phyloP scores from a whole-genome alignment of 2,329 filamentous ascomycete genomes.

The Cladosporium sp. region DNA sequence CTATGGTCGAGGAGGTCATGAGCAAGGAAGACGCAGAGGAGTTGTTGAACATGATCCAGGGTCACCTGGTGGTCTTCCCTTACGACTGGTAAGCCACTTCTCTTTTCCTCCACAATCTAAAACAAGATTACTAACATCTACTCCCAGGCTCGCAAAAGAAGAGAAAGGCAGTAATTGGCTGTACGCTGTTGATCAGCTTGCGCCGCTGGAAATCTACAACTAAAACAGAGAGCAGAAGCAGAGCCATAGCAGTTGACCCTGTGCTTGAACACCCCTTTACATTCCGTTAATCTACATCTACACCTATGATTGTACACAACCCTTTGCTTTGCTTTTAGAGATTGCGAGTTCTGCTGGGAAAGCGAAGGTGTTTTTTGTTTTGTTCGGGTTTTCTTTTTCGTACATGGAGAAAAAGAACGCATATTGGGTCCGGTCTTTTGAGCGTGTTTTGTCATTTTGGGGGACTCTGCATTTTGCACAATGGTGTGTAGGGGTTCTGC shows the following conservation, averaged over 20 bases:
- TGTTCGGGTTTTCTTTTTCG: neutral
- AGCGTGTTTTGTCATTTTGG: neutral
- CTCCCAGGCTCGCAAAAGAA: constrained; percentile 72
- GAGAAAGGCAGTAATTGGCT: constrained; percentile 95
- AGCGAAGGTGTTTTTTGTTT: neutral
- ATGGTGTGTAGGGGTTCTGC: neutral
- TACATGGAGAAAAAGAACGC: neutral
- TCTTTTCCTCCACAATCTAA: neutral
- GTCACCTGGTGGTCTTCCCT: constrained; percentile 86
- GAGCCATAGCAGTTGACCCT: neutral
- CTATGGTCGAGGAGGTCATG: constrained; percentile 73
- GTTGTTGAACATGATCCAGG: constrained; percentile 78
- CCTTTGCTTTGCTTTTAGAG: neutral
- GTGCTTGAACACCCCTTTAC: neutral
- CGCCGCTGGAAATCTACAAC: constrained; percentile 88
- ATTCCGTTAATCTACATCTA: neutral
- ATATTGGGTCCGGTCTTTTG: neutral
- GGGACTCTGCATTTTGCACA: neutral
- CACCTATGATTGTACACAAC: constrained; percentile 6
- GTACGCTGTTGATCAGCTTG: constrained; percentile 93
- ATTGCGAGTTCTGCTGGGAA: neutral
- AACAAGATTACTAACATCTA: neutral
- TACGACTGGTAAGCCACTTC: constrained; percentile 73
- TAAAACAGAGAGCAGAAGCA: constrained; percentile 20
- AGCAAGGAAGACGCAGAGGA: constrained; percentile 76